Percentiles rank a stretch among this genome's conserved stretches.
These are phyloP conservation scores for Myriosclerotinia curreyana DNA, from an alignment of 2,329 filamentous ascomycete species.

Conservation along the genomic window DNA sequence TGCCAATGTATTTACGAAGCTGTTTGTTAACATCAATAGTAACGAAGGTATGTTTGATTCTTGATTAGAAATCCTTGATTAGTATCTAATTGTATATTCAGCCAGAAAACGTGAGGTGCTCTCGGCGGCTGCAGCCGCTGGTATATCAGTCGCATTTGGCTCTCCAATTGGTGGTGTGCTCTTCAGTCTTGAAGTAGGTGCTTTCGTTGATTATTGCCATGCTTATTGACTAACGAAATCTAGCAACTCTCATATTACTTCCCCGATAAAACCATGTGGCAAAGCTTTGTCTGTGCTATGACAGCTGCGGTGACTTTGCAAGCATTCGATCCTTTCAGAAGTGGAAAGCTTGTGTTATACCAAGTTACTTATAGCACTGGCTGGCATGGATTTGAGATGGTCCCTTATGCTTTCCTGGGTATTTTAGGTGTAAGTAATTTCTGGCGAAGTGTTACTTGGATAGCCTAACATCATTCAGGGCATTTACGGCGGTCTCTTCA, in stretches of 20 bases:
- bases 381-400: conserved; percentile 92
- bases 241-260: conserved; percentile 97
- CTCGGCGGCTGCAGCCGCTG: conserved; percentile 77
- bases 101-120: conserved; percentile 91
- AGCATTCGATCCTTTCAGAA: conserved; percentile 89
- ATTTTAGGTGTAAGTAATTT: conserved; percentile 62
- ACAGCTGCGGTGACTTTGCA: conserved; percentile 93
- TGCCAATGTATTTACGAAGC: conserved; percentile 88
- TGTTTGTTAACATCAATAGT: conserved; percentile 73
- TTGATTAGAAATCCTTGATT: neutral
- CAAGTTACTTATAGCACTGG: conserved; percentile 89
- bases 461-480: conserved; percentile 50
- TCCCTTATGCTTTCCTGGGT: conserved; percentile 83
- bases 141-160: conserved; percentile 59
- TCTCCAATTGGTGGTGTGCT: conserved; percentile 83
- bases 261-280: conserved; percentile 99
- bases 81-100: conserved; percentile 38
- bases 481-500: conserved; percentile 92
- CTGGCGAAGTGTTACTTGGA: neutral
- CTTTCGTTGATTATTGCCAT: neutral
- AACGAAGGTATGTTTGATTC: conserved; percentile 68
- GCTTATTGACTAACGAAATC: conserved; percentile 21
- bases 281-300: conserved; percentile 98
- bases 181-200: conserved; percentile 80
- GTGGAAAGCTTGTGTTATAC: conserved; percentile 91